Evolutionary conservation across 2,329 filamentous ascomycete genomes (phyloP), one percentile per base, ranked within the genome.

Genomic region (Ceratocystis albifundus): DNA sequence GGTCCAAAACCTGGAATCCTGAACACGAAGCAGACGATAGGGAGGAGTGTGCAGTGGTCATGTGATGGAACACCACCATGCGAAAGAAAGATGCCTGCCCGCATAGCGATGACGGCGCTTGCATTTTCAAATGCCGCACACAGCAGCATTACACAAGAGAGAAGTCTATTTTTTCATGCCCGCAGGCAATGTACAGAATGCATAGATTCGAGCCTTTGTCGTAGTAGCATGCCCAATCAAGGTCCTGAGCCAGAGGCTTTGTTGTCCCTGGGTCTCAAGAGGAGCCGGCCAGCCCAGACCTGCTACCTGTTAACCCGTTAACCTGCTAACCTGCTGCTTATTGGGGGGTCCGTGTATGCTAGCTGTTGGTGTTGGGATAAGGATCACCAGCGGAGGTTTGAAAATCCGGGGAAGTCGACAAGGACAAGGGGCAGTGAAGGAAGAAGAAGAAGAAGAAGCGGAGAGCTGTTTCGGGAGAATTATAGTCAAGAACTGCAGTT

Each of bases 341-440:
- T 41, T n/a, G 6, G 8, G 8, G 20, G 20, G 32, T 41, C 59
- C 20, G 59, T 44, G 20, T 62, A 20, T 41, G 59, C 8, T 61
- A 20, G 20, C 30, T 25, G n/a, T n/a, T n/a, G n/a, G n/a, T 44
- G 61, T 20, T 62, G 36, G 36, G 8, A 46, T 28, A 28, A 62
- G 36, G 36, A 44, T 57, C 53, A 4, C 28, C 22, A 10, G 28
- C 53, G 53, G 22, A 25, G 53, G 22, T 28, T 30, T 57, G 61
- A 44, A 62, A 62, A 62, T 62, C 61, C 41, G 61, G 61, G 61
- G 61, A 62, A 62, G 44, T 62, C 15, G 59, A 41, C 59, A 61
- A 20, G 59, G 59, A 41, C 59, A 61, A 20, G 59, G 59, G 53
- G 53, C 8, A 28, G 50, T 4, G 50, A 25, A 53, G 48, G 48